Base-by-base conservation (phyloP, 805 yeast species). In the Zygoascus biomembranicola region DNA sequence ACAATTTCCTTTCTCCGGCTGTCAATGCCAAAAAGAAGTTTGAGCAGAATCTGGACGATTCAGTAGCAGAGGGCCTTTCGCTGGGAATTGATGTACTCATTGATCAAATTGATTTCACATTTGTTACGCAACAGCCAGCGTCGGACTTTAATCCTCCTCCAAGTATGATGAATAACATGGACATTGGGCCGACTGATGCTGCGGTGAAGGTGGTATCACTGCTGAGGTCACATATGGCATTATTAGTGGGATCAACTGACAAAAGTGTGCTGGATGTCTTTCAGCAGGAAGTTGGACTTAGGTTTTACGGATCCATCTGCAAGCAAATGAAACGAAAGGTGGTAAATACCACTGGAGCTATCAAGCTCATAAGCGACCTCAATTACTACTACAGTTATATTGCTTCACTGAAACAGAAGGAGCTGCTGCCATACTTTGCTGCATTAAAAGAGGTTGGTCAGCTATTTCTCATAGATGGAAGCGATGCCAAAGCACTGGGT, bases 21-120 rank as follows among this genome's bases (percentile, higher is more conserved):
- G 79, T 89, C 49, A 87, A 84, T 61, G 79, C 83, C 42, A 95
- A 94, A 64, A 87, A 89, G 63, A 78, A 78, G 54, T 79, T 94
- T 56, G 99, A 94, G 63, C 80, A 80, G 8, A 73, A 81, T 69
- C 77, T 94, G 10, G 99, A 94, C 67, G 87, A 82, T 52, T 85
- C 78, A 64, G 97, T 94, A 18, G 99, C 98, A 0, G 87, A 86
- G 63, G 99, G 99, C 0, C 74, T 94, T 32, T 90, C 89, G 62
- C 78, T 86, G n/a, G 96, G 97, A 43, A 89, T 94, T 35, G 95
- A 87, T 56, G 90, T 90, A 9, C 74, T 94, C 41, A 82, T 90
- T 69, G 85, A 80, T 60, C 96, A 92, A 64, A 80, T 90, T 18
- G 87, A 85, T 51, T 77, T 77, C 57, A 73, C 80, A 2, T 80